These are phyloP conservation scores for Monosporascus sp. DNA, from an alignment of 2,329 filamentous ascomycete genomes.

Conservation along the genomic window DNA sequence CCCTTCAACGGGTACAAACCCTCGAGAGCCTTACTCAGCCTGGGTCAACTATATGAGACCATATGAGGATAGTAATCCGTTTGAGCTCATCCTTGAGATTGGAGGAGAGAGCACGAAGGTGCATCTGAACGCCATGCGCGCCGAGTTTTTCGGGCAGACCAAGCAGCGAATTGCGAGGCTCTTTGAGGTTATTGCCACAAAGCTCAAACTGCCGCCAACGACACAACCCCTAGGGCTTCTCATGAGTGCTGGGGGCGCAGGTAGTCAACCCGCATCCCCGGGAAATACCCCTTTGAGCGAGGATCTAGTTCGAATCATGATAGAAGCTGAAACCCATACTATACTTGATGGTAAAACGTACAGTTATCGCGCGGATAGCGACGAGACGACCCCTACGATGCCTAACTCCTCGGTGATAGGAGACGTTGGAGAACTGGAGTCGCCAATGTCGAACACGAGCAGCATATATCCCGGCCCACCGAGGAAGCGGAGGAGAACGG, in stretches of 20 bases:
- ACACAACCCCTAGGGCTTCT: slow-evolving; percentile 59
- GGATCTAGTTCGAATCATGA: slow-evolving; percentile 59
- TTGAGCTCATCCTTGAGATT: slow-evolving; percentile 77
- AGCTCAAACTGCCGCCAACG: slow-evolving; percentile 62
- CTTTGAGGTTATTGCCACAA: slow-evolving; percentile 75
- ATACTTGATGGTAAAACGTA: slow-evolving; percentile 52
- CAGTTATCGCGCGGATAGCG: slow-evolving; percentile 23
- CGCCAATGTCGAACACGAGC: slow-evolving; percentile 22
- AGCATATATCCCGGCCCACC: slow-evolving; percentile 28
- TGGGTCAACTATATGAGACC: slow-evolving; percentile 80
- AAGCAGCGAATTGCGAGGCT: slow-evolving; percentile 67
- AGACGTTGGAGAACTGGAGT: slow-evolving; percentile 26
- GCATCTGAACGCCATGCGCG: slow-evolving; percentile 41
- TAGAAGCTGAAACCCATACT: slow-evolving; percentile 57
- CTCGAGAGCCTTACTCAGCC: slow-evolving; percentile 27
- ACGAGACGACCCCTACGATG: slow-evolving; percentile 20
- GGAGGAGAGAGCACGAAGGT: slow-evolving; percentile 55
- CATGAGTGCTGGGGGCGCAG: slow-evolving; percentile 59
- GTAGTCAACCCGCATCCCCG: slow-evolving; percentile 58
- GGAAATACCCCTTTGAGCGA: slow-evolving; percentile 66
- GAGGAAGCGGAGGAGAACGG: slow-evolving; percentile 42
- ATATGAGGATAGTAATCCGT: slow-evolving; percentile 69
- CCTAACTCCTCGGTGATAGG: slow-evolving; percentile 29
- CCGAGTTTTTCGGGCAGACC: slow-evolving; percentile 68
- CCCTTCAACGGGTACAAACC: slow-evolving; percentile 19